A percentile compares a stretch with the other conserved stretches of the same genome.
Conservation (phyloP, 192 early-diverging fungal genomes). For the Podila verticillata region DNA sequence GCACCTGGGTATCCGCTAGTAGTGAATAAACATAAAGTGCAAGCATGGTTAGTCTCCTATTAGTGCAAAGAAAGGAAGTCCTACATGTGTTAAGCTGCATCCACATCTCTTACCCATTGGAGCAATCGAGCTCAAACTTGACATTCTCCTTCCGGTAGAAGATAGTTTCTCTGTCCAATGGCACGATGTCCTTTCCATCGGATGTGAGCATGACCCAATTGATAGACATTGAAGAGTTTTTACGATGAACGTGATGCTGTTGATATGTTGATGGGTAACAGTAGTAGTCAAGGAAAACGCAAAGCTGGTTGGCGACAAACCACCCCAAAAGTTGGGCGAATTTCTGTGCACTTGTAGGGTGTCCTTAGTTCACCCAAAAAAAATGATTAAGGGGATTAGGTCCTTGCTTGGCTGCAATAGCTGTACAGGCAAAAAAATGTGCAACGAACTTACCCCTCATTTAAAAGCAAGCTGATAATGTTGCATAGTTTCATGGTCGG, state of each 20-base stretch:
- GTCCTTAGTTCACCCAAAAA: too few relatives aligned
- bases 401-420: too few relatives aligned
- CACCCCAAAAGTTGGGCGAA: not conserved
- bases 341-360: not conserved
- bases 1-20: slow-evolving; percentile 39
- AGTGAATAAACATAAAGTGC: not conserved
- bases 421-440: too few relatives aligned
- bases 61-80: not conserved
- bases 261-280: not conserved
- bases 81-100: not conserved
- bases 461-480: too few relatives aligned
- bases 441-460: too few relatives aligned
- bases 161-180: slow-evolving; percentile 27
- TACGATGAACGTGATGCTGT: not conserved
- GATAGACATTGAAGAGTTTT: slow-evolving; percentile 28
- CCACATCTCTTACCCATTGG: slow-evolving; percentile 15
- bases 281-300: too few relatives aligned
- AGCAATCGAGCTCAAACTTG: slow-evolving; percentile 38
- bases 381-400: too few relatives aligned
- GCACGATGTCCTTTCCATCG: slow-evolving; percentile 43
- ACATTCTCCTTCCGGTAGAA: slow-evolving; percentile 36
- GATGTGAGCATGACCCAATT: slow-evolving; percentile 48
- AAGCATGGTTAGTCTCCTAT: too few relatives aligned
- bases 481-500: too few relatives aligned
- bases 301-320: too few relatives aligned